These are phyloP conservation scores for Talaromyces verruculosus DNA, from an alignment of 2,329 filamentous ascomycete genomes.

Conservation along the genomic window DNA sequence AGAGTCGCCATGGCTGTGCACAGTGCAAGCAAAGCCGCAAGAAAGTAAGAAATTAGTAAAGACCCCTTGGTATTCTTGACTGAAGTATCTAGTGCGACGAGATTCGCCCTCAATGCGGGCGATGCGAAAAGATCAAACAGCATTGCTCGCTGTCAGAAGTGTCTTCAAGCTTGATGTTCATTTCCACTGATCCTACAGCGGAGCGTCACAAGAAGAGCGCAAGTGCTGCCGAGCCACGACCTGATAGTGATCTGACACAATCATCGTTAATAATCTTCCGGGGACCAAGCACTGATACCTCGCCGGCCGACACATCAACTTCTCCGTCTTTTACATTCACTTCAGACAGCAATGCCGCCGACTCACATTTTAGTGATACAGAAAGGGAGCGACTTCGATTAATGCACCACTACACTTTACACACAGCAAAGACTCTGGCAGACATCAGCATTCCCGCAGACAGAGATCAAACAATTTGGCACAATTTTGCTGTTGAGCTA, in stretches of 20 bases:
- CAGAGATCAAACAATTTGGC: conserved; percentile 10
- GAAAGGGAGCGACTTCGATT: conserved; percentile 10
- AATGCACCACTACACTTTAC: conserved; percentile 17
- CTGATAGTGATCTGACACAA: neutral
- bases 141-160: conserved; percentile 13
- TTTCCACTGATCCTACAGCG: conserved; percentile 9
- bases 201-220: neutral
- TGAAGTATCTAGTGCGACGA: conserved; percentile 5
- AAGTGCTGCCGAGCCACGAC: neutral
- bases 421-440: conserved; percentile 12
- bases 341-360: neutral
- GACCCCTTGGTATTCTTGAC: neutral
- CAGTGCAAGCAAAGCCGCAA: conserved; percentile 22
- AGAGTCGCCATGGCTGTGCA: conserved; percentile 18
- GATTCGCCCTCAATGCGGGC: conserved; percentile 11
- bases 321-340: neutral
- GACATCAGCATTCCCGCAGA: conserved; percentile 11
- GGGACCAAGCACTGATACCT: neutral
- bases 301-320: neutral
- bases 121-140: conserved; percentile 9
- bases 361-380: conserved; percentile 8
- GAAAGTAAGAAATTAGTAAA: neutral
- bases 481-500: conserved; percentile 10
- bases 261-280: neutral
- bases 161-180: conserved; percentile 18